Base-by-base conservation (phyloP, 2,329 filamentous ascomycete species). In the Clathrospora elynae region DNA sequence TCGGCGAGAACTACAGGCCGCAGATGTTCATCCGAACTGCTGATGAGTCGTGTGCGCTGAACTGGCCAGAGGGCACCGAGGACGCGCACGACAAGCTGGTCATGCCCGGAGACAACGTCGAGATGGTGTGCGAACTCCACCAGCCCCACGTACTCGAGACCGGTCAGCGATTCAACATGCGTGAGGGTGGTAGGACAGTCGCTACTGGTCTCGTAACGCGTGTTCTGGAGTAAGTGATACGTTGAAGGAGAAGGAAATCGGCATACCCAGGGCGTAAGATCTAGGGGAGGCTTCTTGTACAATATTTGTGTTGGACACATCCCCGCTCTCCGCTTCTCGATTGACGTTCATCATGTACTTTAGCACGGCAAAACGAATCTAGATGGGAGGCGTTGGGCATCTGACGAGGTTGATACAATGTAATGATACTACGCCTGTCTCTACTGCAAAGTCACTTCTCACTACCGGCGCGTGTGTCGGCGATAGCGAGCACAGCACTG, bases 41-140 rank as follows among this genome's bases (percentile, higher is more conserved):
- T 57, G 82, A 86, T 64, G 83, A 86, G 72, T 77, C 83, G 42
- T 86, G 88, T 66, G 79, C 86, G 44, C 82, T 99, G 63, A 84
- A 79, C 70, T 96, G 92, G 86, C 90, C 91, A 40, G 91, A 93
- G 64, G 88, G 87, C 51, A 86, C 81, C 51, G 85, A 86, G 72
- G 86, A 92, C 62, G 74, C 80, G 47, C 71, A 79, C 53, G 77
- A 76, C 73, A 91, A 89, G 80, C 87, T 90, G 78, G 86, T 96
- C 74, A 95, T 96, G 90, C 93, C 93, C 37, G 93, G 93, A 73
- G 93, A 99, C 82, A 99, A 99, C 75, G 84, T 96, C 59, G 93
- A 99, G 81, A 96, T 99, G 91, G 78, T 93, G 55, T 87, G 90
- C 71, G 83, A 86, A 64, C 85, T 96, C 68, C 83, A 90, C 75